These are phyloP conservation scores for Hypoxylon sp. DNA, from an alignment of 2,329 filamentous ascomycete genomes.

Conservation along the genomic window DNA sequence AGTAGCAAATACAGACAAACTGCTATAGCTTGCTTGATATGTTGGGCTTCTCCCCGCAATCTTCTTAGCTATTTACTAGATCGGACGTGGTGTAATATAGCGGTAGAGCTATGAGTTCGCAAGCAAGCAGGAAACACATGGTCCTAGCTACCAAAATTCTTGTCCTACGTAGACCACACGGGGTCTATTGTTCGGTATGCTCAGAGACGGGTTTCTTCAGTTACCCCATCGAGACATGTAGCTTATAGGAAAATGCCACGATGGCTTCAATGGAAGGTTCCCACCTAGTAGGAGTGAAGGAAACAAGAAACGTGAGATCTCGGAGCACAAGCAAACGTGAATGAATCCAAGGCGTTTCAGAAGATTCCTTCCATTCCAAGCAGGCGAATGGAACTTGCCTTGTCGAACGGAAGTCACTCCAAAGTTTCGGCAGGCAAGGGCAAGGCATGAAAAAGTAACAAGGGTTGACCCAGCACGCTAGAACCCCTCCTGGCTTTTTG, in stretches of 20 bases:
- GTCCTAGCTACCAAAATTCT: neutral
- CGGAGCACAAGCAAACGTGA: slow-evolving; percentile 10
- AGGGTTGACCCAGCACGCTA: slow-evolving; percentile 22
- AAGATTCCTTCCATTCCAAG: slow-evolving; percentile 23
- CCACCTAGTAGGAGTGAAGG: slow-evolving; percentile 3
- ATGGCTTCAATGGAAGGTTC: neutral
- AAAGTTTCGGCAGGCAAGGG: slow-evolving; percentile 26
- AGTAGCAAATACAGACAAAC: neutral
- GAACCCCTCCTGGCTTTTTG: slow-evolving; percentile 11
- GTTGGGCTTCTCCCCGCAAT: slow-evolving; percentile 2
- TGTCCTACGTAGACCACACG: neutral
- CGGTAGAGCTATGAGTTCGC: neutral
- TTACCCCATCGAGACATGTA: slow-evolving; percentile 3
- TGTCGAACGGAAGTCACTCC: slow-evolving; percentile 6
- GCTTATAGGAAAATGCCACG: slow-evolving; percentile 6
- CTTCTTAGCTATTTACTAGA: neutral
- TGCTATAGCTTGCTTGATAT: slow-evolving; percentile 13
- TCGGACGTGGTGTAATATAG: slow-evolving; percentile 1
- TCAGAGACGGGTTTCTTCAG: neutral
- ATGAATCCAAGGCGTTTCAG: slow-evolving; percentile 42
- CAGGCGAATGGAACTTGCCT: slow-evolving; percentile 6
- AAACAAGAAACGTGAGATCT: slow-evolving; percentile 30
- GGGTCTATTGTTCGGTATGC: neutral
- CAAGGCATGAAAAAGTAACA: slow-evolving; percentile 24
- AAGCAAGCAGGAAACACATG: neutral